Conservation (phyloP, 176 grass and related monocot genomes). For the Pontederia paniculata region DNA sequence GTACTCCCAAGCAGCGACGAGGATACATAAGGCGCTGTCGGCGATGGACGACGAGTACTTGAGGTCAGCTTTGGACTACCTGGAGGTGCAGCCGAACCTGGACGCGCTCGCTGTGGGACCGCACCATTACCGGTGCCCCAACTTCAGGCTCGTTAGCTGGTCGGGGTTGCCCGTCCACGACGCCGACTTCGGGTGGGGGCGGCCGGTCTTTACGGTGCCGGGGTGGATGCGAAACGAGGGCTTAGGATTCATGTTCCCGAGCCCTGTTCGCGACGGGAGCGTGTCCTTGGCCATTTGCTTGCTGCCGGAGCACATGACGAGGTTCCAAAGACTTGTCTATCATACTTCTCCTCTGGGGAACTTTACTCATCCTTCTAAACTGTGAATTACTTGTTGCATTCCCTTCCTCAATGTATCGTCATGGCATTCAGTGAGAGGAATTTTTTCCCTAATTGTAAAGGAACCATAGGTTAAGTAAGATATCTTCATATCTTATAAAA, state of each 20-base stretch:
- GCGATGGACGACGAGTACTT: conserved; percentile 1
- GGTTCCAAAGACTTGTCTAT: conserved; percentile 63
- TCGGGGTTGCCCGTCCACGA: conserved; percentile 54
- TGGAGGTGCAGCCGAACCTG: too few relatives aligned
- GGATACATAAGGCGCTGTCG: not conserved
- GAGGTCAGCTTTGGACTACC: not conserved
- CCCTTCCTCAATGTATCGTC: too few relatives aligned
- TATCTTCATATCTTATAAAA: too few relatives aligned
- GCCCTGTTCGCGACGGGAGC: conserved; percentile 24
- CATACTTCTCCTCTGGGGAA: too few relatives aligned
- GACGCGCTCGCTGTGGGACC: conserved; percentile 36
- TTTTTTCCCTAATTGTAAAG: too few relatives aligned
- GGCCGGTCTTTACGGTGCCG: conserved; percentile 35
- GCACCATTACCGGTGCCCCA: too few relatives aligned
- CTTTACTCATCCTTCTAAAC: too few relatives aligned
- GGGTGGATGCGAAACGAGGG: conserved; percentile 59
- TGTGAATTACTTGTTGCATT: too few relatives aligned
- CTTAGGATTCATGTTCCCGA: conserved; percentile 36
- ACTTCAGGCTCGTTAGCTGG: conserved; percentile 56
- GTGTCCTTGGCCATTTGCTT: conserved; percentile 46
- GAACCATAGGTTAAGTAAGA: too few relatives aligned
- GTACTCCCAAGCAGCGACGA: not conserved
- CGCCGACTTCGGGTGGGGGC: conserved; percentile 62
- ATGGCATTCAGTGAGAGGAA: too few relatives aligned
- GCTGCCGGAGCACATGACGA: conserved; percentile 41